Percentiles rank a stretch among this genome's conserved stretches.
phyloP scores from a whole-genome alignment of 2,329 filamentous ascomycete species.

The Xylariaceae sp. region DNA sequence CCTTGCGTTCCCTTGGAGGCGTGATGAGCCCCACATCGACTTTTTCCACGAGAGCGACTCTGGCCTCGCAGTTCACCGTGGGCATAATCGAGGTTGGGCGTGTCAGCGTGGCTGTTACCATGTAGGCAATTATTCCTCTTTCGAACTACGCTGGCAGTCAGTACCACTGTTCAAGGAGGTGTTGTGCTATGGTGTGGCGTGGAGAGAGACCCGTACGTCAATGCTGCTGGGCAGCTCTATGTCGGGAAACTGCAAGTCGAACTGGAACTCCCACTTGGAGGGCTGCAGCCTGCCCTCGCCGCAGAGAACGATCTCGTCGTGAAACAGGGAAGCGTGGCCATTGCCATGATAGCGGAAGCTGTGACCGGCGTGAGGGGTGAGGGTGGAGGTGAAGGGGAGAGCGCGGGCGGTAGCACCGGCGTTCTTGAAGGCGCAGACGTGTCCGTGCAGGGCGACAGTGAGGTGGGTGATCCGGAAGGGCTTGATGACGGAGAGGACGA shows the following conservation, averaged over 20 bases:
- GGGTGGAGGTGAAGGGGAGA: conserved; percentile 38
- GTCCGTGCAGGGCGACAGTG: conserved; percentile 73
- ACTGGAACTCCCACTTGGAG: conserved; percentile 75
- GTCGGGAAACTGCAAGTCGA: conserved; percentile 66
- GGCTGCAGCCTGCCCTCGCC: conserved; percentile 72
- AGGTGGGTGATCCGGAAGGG: conserved; percentile 75
- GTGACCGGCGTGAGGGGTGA: conserved; percentile 34
- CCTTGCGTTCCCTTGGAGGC: conserved; percentile 72
- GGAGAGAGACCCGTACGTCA: conserved; percentile 67
- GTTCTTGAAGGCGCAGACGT: conserved; percentile 74
- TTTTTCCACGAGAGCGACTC: conserved; percentile 73
- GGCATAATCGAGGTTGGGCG: conserved; percentile 82
- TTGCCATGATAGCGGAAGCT: conserved; percentile 64
- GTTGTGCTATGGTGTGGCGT: conserved; percentile 11
- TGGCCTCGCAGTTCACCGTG: conserved; percentile 73
- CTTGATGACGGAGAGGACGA: conserved; percentile 69
- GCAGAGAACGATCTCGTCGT: conserved; percentile 76
- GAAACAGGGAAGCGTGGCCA: conserved; percentile 75
- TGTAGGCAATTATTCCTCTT: conserved; percentile 86
- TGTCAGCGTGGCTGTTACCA: conserved; percentile 85
- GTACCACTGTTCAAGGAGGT: conserved; percentile 3
- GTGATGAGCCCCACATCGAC: conserved; percentile 78
- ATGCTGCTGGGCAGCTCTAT: conserved; percentile 83
- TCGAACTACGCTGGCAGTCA: conserved; percentile 66
- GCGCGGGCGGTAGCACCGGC: conserved; percentile 53